Base-by-base conservation (phyloP, 352 stramenopile genomes). In the Globisporangium abappressorium region DNA sequence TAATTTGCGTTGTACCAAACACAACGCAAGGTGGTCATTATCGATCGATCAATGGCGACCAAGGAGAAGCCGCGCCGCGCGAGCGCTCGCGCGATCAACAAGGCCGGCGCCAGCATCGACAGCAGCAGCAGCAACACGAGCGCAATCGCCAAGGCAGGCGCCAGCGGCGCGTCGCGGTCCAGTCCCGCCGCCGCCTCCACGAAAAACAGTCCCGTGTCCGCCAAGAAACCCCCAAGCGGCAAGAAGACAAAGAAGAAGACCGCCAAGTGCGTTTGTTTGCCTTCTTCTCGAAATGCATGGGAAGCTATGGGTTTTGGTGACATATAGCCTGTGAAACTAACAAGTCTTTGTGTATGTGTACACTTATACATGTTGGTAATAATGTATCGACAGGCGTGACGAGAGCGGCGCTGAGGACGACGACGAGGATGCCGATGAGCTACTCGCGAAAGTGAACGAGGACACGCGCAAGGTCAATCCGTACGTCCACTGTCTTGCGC, bases 401-500 rank as follows among this genome's bases (percentile, higher is more conserved):
- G 53, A 69, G 18, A 47, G 62, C 4, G 33, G 47, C 41, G 62
- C 49, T 1, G 53, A 71, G 5, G 70, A 75, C 2, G 75, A 82
- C 7, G 75, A 82, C 38, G 69, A 33, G 1, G 73, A 74, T 12
- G 68, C 68, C 28, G 69, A 86, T 7, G 77, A 79, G 43, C 64
- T 88, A 64, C 67, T 84, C 57, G 77, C 78, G 9, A 70, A 74
- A 30, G 74, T 91, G 60, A 77, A 64, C 34, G 67, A 64, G n/a
- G 81, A 88, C 64, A 74, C 74, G 12, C 79, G 79, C 55, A 79
- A 79, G 9, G 54, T 77, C 51, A 69, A 72, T 56, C 63, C 43
- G 70, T 77, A 66, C 20, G 64, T 59, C 18, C 6, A 4, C 18
- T 20, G 2, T 28, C 9, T 26, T 41, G n/a, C 11, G 8, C 28